phyloP scores from a whole-genome alignment of 2,329 filamentous ascomycete genomes.

The Aureobasidium sp. region DNA sequence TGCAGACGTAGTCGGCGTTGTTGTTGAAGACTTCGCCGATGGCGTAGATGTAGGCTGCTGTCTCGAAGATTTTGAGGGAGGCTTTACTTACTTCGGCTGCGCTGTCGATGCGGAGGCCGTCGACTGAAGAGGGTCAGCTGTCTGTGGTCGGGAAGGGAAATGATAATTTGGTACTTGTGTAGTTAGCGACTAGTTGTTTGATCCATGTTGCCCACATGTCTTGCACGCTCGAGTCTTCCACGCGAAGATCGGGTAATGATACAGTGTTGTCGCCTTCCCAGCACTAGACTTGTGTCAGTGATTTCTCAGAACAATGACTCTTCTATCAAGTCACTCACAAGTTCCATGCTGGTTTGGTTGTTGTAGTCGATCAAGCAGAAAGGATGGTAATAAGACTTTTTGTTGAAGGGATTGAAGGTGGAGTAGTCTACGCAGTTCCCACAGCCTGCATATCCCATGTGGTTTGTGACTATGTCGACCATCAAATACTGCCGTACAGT shows the following conservation, averaged over 20 bases:
- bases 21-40: conserved; percentile 40
- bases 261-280: conserved; percentile 43
- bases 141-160: neutral
- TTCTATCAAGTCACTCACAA: neutral
- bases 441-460: conserved; percentile 31
- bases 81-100: conserved; percentile 36
- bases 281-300: conserved; percentile 1
- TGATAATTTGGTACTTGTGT: conserved; percentile 35
- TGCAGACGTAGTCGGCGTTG: conserved; percentile 31
- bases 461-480: conserved; percentile 33
- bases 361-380: conserved; percentile 53
- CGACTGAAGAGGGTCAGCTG: conserved; percentile 31
- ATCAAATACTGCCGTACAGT: conserved; percentile 28
- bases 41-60: conserved; percentile 30
- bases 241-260: conserved; percentile 55
- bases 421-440: conserved; percentile 27
- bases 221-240: conserved; percentile 43
- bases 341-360: conserved; percentile 33
- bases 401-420: conserved; percentile 35
- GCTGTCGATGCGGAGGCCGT: conserved; percentile 45
- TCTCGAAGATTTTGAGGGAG: conserved; percentile 34
- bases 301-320: no score
- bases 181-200: conserved; percentile 49
- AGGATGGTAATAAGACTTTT: conserved; percentile 40
- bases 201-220: conserved; percentile 54